Percentiles rank a stretch among this genome's conserved stretches.
phyloP scores from a whole-genome alignment of 495 filamentous ascomycete species.

The Jackrogersella multiformis region DNA sequence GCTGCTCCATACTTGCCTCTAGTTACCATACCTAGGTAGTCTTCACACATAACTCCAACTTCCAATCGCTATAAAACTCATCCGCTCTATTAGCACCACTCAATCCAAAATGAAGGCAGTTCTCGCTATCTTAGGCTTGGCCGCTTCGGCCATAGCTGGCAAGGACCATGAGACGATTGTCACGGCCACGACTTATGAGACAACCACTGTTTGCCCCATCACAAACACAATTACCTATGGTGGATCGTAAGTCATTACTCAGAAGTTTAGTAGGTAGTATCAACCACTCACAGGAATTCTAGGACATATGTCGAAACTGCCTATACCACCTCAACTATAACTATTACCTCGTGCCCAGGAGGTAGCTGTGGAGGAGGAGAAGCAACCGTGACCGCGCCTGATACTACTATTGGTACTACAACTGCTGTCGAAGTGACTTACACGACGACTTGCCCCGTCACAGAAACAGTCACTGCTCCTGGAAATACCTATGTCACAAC shows the following conservation, averaged over 20 bases:
- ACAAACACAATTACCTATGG: slow-evolving; percentile 43
- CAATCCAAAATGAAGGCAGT: slow-evolving; percentile 53
- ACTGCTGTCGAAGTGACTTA: slow-evolving; percentile 55
- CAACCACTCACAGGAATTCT: slow-evolving; percentile 2
- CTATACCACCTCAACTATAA: slow-evolving; percentile 48
- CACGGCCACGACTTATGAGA: slow-evolving; percentile 42
- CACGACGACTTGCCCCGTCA: slow-evolving; percentile 54
- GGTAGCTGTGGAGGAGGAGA: slow-evolving; percentile 43
- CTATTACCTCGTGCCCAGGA: slow-evolving; percentile 45
- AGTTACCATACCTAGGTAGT: slow-evolving; percentile 17
- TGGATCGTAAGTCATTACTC: slow-evolving; percentile 39
- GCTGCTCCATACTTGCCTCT: background rate
- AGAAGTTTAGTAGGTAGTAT: background rate
- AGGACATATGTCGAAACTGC: slow-evolving; percentile 45
- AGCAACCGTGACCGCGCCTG: slow-evolving; percentile 43
- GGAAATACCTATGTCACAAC: slow-evolving; percentile 54
- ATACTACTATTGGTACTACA: slow-evolving; percentile 45
- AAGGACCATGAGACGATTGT: slow-evolving; percentile 25
- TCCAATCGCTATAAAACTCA: slow-evolving; percentile 40
- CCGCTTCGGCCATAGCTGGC: slow-evolving; percentile 51
- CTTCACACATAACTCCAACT: slow-evolving; percentile 5
- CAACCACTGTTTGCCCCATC: slow-evolving; percentile 49
- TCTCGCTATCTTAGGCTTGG: slow-evolving; percentile 52
- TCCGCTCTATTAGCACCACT: slow-evolving; percentile 25
- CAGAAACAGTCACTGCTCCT: slow-evolving; percentile 50